Evolutionary conservation across 2,329 filamentous ascomycete species (phyloP), one percentile per base, ranked within the genome.

Genomic region (Penicillium hesseltinei): DNA sequence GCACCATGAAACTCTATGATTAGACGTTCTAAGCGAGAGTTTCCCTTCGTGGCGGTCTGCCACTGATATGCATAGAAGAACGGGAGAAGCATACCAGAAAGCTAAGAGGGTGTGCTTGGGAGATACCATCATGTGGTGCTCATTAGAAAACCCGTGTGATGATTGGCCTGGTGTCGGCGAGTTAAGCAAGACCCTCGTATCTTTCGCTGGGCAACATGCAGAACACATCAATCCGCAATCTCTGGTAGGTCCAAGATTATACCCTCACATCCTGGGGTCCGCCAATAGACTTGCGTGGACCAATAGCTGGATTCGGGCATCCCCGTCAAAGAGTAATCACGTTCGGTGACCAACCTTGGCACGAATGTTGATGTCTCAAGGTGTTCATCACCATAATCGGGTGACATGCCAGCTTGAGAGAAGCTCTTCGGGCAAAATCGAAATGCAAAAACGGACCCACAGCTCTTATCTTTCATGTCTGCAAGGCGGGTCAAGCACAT

Each of bases 51-150:
- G 60, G 60, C 55, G 57, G 58, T 54, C 56, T 62, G 48, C 51
- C 58, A 58, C 38, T 54, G 35, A 62, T 61, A 68, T 70, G 64
- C 67, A 71, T 67, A 56, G 68, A 71, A 71, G 62, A 50, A 53
- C 61, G 67, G 67, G 58, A 71, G 69, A 71, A 71, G 55, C 57
- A 42, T 21, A 29, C 33, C 48, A 35, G 19, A 7, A 21, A 21
- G 25, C 31, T 25, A 11, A 29, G 13, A 43, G 35, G 17, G 31
- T 29, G 38, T 43, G 21, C 21, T 33, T 27, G 42, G 45, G 29
- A 38, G 48, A 42, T 3, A 27, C 9, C 4, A 56, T 45, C 54
- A 56, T 51, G 54, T 40, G 53, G 46, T 56, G 42, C 23, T 29
- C 35, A 56, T 43, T 21, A 31, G 38, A 44, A 43, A 13, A 44